Percentiles rank a stretch among this genome's conserved stretches.
phyloP scores from a whole-genome alignment of 768 basidiomycete genomes.

The Boletus coccyginus region DNA sequence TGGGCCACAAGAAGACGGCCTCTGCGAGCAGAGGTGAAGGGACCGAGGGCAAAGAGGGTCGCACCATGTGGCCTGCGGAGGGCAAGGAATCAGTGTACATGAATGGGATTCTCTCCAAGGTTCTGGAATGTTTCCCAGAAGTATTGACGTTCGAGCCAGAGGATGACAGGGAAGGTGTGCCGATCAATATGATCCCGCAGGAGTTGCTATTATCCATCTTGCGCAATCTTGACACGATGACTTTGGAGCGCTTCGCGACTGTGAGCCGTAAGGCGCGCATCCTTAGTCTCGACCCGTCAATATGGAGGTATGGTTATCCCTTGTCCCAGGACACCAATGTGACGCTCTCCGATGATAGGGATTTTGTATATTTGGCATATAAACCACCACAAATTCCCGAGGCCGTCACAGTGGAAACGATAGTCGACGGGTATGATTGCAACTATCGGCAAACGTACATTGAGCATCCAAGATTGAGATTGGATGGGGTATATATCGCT shows the following conservation, averaged over 20 bases:
- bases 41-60: conserved; percentile 67
- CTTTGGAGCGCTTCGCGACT: conserved; percentile 74
- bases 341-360: conserved; percentile 37
- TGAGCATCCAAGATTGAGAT: conserved; percentile 79
- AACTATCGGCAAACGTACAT: conserved; percentile 78
- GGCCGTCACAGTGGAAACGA: conserved; percentile 43
- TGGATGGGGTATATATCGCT: conserved; percentile 90
- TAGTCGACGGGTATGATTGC: conserved; percentile 51
- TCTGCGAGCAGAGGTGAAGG: conserved; percentile 67
- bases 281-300: conserved; percentile 60
- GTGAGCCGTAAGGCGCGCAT: conserved; percentile 74
- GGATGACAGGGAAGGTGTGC: conserved; percentile 56
- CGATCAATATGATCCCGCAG: conserved; percentile 63
- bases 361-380: conserved; percentile 63
- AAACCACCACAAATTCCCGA: conserved; percentile 71
- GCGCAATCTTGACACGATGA: conserved; percentile 58
- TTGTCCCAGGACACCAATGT: background rate
- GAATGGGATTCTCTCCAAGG: conserved; percentile 43
- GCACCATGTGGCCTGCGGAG: conserved; percentile 65
- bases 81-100: conserved; percentile 5
- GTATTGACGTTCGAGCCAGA: conserved; percentile 63
- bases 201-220: conserved; percentile 73
- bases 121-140: conserved; percentile 49
- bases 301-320: conserved; percentile 67
- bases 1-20: conserved; percentile 65